Conservation (phyloP, 202 grass and related monocot species). For the Setaria viridis region DNA sequence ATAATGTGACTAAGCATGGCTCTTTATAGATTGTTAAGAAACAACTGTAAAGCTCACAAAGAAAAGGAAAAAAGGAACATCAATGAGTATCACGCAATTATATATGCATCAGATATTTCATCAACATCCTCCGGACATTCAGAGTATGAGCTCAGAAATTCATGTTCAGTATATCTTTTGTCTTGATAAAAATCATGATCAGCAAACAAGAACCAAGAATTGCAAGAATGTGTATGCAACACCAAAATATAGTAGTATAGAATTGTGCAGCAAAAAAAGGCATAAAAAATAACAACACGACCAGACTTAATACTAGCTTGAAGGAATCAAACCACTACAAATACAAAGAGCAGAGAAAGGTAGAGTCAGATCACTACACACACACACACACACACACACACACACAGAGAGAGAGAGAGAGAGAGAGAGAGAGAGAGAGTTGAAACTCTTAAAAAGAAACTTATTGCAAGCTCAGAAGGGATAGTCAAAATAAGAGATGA, state of each 20-base stretch:
- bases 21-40: not conserved
- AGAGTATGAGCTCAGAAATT: not conserved
- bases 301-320: not conserved
- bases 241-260: not conserved
- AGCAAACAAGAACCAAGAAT: not conserved
- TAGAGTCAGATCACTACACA: no score
- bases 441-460: not conserved
- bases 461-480: constrained; percentile 47
- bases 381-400: no score
- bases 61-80: not conserved
- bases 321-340: not conserved
- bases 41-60: not conserved
- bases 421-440: not conserved
- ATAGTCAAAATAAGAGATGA: constrained; percentile 28
- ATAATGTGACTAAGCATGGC: not conserved
- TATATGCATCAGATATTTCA: not conserved
- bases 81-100: not conserved
- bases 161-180: not conserved
- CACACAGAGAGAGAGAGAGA: not conserved
- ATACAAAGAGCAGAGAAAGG: no score
- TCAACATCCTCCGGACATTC: not conserved
- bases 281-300: not conserved
- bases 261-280: not conserved
- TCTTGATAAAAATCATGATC: not conserved
- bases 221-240: not conserved